Percentiles rank a stretch among this genome's conserved stretches.
Conservation (phyloP, 2,329 filamentous ascomycete species). For the Ascochyta rabiei region DNA sequence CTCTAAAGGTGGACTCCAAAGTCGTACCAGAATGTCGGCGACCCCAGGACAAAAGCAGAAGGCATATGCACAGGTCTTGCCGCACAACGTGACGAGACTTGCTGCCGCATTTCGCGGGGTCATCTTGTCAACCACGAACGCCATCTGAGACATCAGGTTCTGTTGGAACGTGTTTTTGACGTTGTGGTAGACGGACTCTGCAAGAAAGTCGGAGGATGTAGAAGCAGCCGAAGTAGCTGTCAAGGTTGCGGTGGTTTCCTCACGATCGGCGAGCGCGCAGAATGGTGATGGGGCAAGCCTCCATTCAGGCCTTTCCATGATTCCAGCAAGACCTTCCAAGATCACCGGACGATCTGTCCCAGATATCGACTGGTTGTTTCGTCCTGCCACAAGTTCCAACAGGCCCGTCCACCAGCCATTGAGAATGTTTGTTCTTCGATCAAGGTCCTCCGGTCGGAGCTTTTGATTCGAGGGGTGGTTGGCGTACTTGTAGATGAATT, state of each 20-base stretch:
- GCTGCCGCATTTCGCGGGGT: slow-evolving; percentile 74
- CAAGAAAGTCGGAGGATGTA: slow-evolving; percentile 68
- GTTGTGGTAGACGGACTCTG: slow-evolving; percentile 83
- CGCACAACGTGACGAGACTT: slow-evolving; percentile 77
- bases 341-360: slow-evolving; percentile 83
- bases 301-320: slow-evolving; percentile 93
- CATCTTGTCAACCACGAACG: slow-evolving; percentile 87
- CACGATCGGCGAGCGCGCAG: slow-evolving; percentile 65
- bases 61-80: slow-evolving; percentile 88
- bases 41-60: slow-evolving; percentile 92
- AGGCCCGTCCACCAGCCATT: slow-evolving; percentile 91
- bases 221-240: slow-evolving; percentile 65
- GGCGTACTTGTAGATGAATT: slow-evolving; percentile 75
- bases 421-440: slow-evolving; percentile 77
- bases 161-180: slow-evolving; percentile 84
- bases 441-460: slow-evolving; percentile 79
- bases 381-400: slow-evolving; percentile 79
- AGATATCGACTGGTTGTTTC: slow-evolving; percentile 75
- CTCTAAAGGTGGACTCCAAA: slow-evolving; percentile 76
- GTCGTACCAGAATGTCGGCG: slow-evolving; percentile 78
- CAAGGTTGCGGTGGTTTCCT: slow-evolving; percentile 51
- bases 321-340: slow-evolving; percentile 75
- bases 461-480: slow-evolving; percentile 69
- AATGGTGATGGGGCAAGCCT: slow-evolving; percentile 72
- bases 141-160: slow-evolving; percentile 82